phyloP scores from a whole-genome alignment of 441 rosid genomes.

The Euphorbia corollata region DNA sequence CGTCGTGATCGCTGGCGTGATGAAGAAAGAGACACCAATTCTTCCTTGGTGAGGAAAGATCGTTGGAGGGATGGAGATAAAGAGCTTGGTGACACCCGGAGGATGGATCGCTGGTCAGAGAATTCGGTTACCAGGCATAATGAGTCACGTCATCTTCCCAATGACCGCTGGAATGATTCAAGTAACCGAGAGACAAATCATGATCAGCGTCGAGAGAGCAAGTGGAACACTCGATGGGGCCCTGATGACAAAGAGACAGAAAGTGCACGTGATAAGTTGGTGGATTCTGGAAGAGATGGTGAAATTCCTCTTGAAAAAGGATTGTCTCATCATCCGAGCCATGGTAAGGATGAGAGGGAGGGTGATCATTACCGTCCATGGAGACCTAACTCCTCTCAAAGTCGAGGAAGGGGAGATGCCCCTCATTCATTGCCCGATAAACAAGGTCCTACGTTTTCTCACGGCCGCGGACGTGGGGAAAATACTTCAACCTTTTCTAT shows the following conservation, averaged over 20 bases:
- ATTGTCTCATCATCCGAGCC: constrained; percentile 40
- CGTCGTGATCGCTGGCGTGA: constrained; percentile 94
- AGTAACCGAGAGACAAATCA: constrained; percentile 58
- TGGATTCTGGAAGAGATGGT: constrained; percentile 65
- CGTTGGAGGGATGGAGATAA: constrained; percentile 84
- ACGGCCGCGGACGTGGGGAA: constrained; percentile 70
- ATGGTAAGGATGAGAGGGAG: constrained; percentile 61
- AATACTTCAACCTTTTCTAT: constrained; percentile 44
- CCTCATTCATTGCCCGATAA: constrained; percentile 56
- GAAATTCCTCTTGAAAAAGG: constrained; percentile 55
- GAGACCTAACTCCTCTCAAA: constrained; percentile 65
- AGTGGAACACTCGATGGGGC: constrained; percentile 99
- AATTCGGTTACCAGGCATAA: constrained; percentile 49
- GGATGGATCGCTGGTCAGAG: constrained; percentile 66
- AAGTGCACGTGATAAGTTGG: constrained; percentile 49
- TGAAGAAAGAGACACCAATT: constrained; percentile 87
- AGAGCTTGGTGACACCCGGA: constrained; percentile 58
- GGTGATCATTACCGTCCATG: constrained; percentile 74
- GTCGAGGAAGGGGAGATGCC: constrained; percentile 73
- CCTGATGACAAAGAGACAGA: constrained; percentile 72
- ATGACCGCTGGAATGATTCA: constrained; percentile 77
- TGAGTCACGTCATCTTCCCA: constrained; percentile 69
- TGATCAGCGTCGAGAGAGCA: constrained; percentile 91
- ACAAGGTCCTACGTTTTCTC: constrained; percentile 51
- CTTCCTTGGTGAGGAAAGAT: constrained; percentile 52